Conservation (phyloP, 2,329 filamentous ascomycete genomes). For the Hysterium pulicare region DNA sequence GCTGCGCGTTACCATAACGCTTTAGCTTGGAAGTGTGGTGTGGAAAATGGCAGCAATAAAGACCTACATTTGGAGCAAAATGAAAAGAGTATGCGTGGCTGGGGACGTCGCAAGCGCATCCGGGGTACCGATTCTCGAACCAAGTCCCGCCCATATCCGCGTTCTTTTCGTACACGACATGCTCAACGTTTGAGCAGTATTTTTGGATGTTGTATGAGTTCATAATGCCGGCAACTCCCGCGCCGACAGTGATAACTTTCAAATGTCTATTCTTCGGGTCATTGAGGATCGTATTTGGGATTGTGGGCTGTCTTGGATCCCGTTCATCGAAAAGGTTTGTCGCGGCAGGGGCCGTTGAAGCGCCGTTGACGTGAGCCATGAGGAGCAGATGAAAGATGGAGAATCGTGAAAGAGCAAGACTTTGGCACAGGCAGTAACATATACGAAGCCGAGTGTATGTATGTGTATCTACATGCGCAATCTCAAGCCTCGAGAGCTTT, state of each 20-base stretch:
- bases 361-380: too few species aligned
- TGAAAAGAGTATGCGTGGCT: constrained; percentile 41
- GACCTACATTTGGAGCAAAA: constrained; percentile 32
- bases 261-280: neutral
- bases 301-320: too few species aligned
- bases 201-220: constrained; percentile 5
- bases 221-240: neutral
- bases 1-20: neutral
- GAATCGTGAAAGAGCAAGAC: too few species aligned
- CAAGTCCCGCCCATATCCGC: constrained; percentile 28
- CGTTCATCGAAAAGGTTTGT: too few species aligned
- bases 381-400: too few species aligned
- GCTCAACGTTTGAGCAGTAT: constrained; percentile 10
- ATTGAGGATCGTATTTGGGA: too few species aligned
- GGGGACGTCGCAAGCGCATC: constrained; percentile 28
- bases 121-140: constrained; percentile 30
- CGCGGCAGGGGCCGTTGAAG: too few species aligned
- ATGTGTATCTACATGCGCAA: too few species aligned
- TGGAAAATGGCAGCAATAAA: neutral
- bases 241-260: neutral
- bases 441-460: too few species aligned
- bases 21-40: neutral
- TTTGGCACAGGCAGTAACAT: too few species aligned
- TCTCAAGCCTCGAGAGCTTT: too few species aligned
- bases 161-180: constrained; percentile 22